Evolutionary conservation across 805 yeast species (phyloP), one percentile per base, ranked within the genome.

Genomic region (Yamadazyma philogaea): DNA sequence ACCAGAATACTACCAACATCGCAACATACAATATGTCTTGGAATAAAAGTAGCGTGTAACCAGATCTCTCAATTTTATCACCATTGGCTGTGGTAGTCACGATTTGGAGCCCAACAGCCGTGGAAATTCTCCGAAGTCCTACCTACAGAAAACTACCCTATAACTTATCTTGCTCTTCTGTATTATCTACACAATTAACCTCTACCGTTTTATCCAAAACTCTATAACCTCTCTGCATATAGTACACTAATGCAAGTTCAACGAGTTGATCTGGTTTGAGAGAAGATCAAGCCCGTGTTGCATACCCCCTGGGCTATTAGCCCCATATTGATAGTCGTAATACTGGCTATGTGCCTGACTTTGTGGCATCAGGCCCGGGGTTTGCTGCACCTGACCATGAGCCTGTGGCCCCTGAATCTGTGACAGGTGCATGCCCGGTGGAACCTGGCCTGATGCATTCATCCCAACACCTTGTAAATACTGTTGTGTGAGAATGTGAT

Each of bases 221-320:
- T 24, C 28, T 24, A 24, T 24, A 24, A 24, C 28, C 28, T 24
- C 34, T 18, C 34, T 30, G 16, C 18, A 6, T 30, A 30, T 30
- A 16, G 10, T 16, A 12, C 20, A 33, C 16, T 54, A 51, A 44
- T 61, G 60, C 44, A 64, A 64, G 46, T 56, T 66, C 47, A 63
- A 56, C 11, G 69, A 57, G 47, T 62, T 63, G 45, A 67, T 58
- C 39, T 65, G 70, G 43, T 51, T 58, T 30, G 63, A 53, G 12
- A 34, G 27, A 14, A 7, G 21, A 22, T 34, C 37, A 14, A 34
- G 37, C 6, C 37, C 35, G 34, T 37, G 31, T 24, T 24, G 28
- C 28, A 7, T 24, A 24, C 28, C 28, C 12, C 28, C 28, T 5
- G 28, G 28, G 12, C 28, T 24, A n/a, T 24, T 7, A 7, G 28